These are phyloP conservation scores for Schoenoplectus triqueter DNA, from an alignment of 202 grass and related monocot genomes.

Conservation along the genomic window DNA sequence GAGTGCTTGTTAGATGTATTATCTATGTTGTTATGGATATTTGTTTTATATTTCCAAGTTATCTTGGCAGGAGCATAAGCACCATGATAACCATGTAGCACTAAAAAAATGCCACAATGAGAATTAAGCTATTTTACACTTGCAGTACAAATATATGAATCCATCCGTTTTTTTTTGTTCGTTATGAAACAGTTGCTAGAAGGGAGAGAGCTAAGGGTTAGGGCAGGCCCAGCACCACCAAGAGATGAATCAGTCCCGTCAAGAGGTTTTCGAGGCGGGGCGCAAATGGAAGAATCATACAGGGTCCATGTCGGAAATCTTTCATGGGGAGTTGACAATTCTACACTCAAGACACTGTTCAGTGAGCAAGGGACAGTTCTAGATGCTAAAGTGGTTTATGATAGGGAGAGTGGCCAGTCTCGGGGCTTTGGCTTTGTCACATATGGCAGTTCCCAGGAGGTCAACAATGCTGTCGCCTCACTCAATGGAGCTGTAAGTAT, in stretches of 20 bases:
- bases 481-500: slow-evolving; percentile 81
- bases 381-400: slow-evolving; percentile 80
- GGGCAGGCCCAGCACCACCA: slow-evolving; percentile 72
- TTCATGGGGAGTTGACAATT: slow-evolving; percentile 85
- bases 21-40: slow-evolving; percentile 20
- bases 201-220: slow-evolving; percentile 76
- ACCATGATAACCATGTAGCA: not conserved
- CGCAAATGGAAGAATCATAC: slow-evolving; percentile 28
- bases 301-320: slow-evolving; percentile 87
- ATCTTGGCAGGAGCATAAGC: not conserved
- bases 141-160: not conserved
- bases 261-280: slow-evolving; percentile 56
- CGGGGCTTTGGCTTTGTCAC: slow-evolving; percentile 97
- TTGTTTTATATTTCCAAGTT: not conserved
- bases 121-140: not conserved
- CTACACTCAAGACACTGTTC: slow-evolving; percentile 78
- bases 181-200: slow-evolving; percentile 65
- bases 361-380: slow-evolving; percentile 79
- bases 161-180: not conserved
- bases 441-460: slow-evolving; percentile 56
- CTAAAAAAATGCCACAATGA: not conserved
- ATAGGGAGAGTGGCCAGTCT: slow-evolving; percentile 86
- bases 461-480: slow-evolving; percentile 70
- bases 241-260: slow-evolving; percentile 51
- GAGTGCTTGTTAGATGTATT: slow-evolving; percentile 40